Conservation (phyloP, 352 stramenopile species). For the Phytophthora rubi region DNA sequence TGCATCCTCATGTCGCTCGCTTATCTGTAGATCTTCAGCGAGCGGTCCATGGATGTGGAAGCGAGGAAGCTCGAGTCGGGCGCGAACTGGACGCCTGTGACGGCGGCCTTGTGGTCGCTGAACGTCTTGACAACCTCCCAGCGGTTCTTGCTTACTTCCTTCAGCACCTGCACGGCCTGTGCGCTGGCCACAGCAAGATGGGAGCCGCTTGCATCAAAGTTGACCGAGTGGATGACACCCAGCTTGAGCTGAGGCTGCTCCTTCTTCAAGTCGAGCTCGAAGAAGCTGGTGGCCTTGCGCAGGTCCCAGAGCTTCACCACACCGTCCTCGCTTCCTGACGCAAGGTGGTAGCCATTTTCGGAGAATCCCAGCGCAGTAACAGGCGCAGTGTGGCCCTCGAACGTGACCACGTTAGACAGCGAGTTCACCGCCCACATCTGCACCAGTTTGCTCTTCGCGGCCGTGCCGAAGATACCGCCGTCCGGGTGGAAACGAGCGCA, state of each 20-base stretch:
- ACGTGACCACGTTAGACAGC: constrained; percentile 82
- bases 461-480: constrained; percentile 92
- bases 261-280: constrained; percentile 62
- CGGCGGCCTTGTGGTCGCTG: constrained; percentile 69
- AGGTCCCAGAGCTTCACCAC: constrained; percentile 94
- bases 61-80: constrained; percentile 68
- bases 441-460: constrained; percentile 70
- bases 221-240: constrained; percentile 55
- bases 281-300: constrained; percentile 88
- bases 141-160: constrained; percentile 68
- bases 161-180: constrained; percentile 54
- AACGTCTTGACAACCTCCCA: constrained; percentile 72
- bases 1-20: background rate
- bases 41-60: constrained; percentile 77
- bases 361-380: constrained; percentile 90
- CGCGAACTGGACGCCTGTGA: constrained; percentile 68
- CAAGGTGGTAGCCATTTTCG: constrained; percentile 96
- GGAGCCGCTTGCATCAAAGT: constrained; percentile 68
- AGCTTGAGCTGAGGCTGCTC: constrained; percentile 43
- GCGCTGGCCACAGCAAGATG: constrained; percentile 60
- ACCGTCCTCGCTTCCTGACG: constrained; percentile 79
- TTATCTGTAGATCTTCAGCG: constrained; percentile 81
- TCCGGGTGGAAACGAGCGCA: constrained; percentile 93
- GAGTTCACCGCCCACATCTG: constrained; percentile 94
- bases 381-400: constrained; percentile 79